Percentiles rank a stretch among this genome's conserved stretches.
Evolutionary conservation across 768 basidiomycete genomes (phyloP).

Genomic region (Lentinula detonsa): DNA sequence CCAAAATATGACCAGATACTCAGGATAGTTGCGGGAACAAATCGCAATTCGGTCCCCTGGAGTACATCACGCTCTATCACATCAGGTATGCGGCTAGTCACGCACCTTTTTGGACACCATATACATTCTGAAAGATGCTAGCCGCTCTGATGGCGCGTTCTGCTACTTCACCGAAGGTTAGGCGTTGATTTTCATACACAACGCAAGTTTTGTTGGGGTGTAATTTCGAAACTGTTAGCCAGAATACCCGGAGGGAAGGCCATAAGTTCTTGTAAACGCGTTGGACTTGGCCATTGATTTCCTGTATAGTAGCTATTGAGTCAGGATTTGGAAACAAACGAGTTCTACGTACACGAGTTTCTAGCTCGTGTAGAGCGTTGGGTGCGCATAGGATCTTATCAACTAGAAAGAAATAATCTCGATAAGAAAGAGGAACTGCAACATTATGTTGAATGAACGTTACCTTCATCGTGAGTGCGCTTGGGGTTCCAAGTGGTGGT

Average conservation of each 20-base stretch:
- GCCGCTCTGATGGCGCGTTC: constrained; percentile 37
- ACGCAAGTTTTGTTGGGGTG: constrained; percentile 43
- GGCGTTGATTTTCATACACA: constrained; percentile 46
- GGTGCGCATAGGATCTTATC: constrained; percentile 40
- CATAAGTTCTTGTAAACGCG: constrained; percentile 55
- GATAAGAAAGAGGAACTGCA: neutral
- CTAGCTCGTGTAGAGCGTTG: constrained; percentile 41
- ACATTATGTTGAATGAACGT: neutral
- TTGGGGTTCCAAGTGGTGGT: neutral
- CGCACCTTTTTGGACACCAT: constrained; percentile 46
- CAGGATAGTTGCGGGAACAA: constrained; percentile 57
- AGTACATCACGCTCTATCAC: neutral
- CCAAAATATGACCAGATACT: constrained; percentile 56
- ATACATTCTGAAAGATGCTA: constrained; percentile 33
- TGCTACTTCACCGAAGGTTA: constrained; percentile 42
- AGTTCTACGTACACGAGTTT: constrained; percentile 23
- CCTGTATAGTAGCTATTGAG: neutral
- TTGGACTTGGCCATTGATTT: constrained; percentile 40
- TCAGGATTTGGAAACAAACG: neutral
- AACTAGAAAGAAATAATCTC: constrained; percentile 19
- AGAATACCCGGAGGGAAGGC: constrained; percentile 47
- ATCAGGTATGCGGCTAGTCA: neutral
- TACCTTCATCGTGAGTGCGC: neutral
- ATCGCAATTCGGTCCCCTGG: constrained; percentile 57
- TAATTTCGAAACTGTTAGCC: constrained; percentile 36